Percentiles rank a stretch among this genome's conserved stretches.
Evolutionary conservation across 2,329 filamentous ascomycete species (phyloP).

Genomic region (Rosellinia necatrix): DNA sequence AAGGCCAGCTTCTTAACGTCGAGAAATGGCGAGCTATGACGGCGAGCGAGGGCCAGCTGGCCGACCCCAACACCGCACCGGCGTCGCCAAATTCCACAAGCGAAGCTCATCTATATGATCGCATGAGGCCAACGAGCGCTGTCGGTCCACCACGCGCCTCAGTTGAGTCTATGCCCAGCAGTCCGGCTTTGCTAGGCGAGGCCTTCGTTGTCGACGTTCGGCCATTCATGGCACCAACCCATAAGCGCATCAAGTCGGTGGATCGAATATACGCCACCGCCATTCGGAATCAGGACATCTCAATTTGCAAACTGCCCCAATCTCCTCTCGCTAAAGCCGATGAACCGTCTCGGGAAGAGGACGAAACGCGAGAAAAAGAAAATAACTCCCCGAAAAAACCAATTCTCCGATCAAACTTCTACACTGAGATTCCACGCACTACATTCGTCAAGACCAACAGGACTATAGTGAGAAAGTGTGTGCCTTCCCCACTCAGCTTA

Average conservation of each 20-base stretch:
- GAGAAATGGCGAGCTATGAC: conserved; percentile 20
- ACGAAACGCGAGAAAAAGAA: background rate
- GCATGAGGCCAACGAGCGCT: conserved; percentile 22
- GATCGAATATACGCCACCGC: conserved; percentile 34
- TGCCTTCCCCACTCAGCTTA: conserved; percentile 35
- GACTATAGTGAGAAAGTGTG: conserved; percentile 30
- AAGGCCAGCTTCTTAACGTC: conserved; percentile 16
- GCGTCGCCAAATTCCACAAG: conserved; percentile 13
- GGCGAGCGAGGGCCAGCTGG: conserved; percentile 13
- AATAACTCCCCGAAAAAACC: conserved; percentile 11
- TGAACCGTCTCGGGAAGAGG: background rate
- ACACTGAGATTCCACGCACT: conserved; percentile 27
- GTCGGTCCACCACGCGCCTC: conserved; percentile 29
- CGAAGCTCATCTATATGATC: conserved; percentile 20
- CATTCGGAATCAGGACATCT: conserved; percentile 35
- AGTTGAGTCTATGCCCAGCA: conserved; percentile 33
- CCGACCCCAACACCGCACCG: conserved; percentile 10
- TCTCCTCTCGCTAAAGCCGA: conserved; percentile 6
- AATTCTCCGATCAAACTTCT: conserved; percentile 30
- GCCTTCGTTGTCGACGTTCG: conserved; percentile 38
- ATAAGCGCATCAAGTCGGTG: conserved; percentile 33
- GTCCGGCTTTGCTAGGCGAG: conserved; percentile 36
- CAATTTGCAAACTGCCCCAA: conserved; percentile 29
- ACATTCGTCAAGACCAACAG: conserved; percentile 31
- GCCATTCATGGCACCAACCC: conserved; percentile 18